Conservation (phyloP, 495 filamentous ascomycete genomes). For the Daldinia vernicosa region DNA sequence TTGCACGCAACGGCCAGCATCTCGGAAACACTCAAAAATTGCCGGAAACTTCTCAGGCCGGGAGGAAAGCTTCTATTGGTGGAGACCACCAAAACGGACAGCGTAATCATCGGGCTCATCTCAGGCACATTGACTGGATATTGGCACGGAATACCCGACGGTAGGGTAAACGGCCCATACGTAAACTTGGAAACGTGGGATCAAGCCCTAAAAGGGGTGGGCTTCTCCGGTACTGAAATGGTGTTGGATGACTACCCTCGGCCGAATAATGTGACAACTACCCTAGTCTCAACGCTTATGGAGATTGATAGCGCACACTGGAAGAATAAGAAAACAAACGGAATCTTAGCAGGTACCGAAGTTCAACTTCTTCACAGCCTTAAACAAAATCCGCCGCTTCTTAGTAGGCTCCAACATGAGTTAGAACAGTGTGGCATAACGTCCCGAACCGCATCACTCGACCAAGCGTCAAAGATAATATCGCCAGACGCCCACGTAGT, state of each 20-base stretch:
- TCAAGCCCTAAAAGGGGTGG: conserved; percentile 41
- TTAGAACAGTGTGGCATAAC: background rate
- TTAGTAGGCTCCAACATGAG: background rate
- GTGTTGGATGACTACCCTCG: conserved; percentile 19
- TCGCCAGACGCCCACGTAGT: background rate
- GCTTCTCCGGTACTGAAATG: conserved; percentile 59
- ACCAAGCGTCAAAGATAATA: background rate
- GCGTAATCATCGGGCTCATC: conserved; percentile 13
- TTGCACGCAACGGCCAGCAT: conserved; percentile 60
- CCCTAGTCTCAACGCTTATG: conserved; percentile 22
- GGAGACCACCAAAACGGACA: conserved; percentile 37
- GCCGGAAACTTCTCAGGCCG: conserved; percentile 55
- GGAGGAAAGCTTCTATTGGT: conserved; percentile 48
- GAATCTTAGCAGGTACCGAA: background rate
- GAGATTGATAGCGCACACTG: background rate
- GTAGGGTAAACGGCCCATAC: conserved; percentile 47
- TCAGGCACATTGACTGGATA: conserved; percentile 31
- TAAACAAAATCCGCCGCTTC: background rate
- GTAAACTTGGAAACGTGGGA: conserved; percentile 52
- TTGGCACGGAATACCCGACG: conserved; percentile 55
- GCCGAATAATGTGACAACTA: conserved; percentile 23
- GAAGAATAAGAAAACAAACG: background rate
- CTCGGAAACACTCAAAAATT: conserved; percentile 51
- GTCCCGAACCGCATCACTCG: background rate
- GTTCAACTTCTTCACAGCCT: background rate